Base-by-base conservation (phyloP, 225 moss, liverwort and hornwort genomes). In the Marchantia paleacea region DNA sequence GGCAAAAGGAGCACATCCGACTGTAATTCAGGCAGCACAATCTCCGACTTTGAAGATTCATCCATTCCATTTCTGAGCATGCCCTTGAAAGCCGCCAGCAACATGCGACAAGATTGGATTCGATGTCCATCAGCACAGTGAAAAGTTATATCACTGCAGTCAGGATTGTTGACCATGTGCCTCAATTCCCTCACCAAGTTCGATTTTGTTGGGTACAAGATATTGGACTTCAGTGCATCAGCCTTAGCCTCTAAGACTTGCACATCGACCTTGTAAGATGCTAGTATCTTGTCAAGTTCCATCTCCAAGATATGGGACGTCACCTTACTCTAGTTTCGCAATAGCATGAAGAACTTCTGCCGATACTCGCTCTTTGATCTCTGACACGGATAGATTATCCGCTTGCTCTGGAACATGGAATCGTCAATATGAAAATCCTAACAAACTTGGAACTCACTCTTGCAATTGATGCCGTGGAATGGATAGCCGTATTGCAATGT, bases 31-130 rank as follows among this genome's bases (percentile, higher is more conserved):
- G 55, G 51, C 24, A 80, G 18, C 62, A 48, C 62, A 25, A 80
- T 49, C 16, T 61, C 57, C 52, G 72, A 50, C 0, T 26, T 25
- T 22, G 11, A 53, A 8, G 26, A 54, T 39, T 76, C 75, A 20
- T 8, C 18, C 75, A 81, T 69, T 30, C 76, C 76, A 10, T 75
- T 54, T 13, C 14, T 24, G 29, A 81, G 67, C 81, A 81, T 81
- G 19, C 66, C 8, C 52, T 55, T 74, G 75, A 76, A 76, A 52
- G 51, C 67, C 13, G 75, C 67, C 10, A 81, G 81, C 12, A 81
- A 15, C 65, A 28, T 54, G 3, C 65, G 25, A 29, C 61, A 81
- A 28, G 75, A 75, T 28, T 81, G 52, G 11, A 81, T 51, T 3
- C 47, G 7, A 54, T 68, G 16, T 10, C 81, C 81, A 57, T 81